Evolutionary conservation across 768 basidiomycete species (phyloP), one percentile per base, ranked within the genome.

Genomic region (Amanita phalloides): DNA sequence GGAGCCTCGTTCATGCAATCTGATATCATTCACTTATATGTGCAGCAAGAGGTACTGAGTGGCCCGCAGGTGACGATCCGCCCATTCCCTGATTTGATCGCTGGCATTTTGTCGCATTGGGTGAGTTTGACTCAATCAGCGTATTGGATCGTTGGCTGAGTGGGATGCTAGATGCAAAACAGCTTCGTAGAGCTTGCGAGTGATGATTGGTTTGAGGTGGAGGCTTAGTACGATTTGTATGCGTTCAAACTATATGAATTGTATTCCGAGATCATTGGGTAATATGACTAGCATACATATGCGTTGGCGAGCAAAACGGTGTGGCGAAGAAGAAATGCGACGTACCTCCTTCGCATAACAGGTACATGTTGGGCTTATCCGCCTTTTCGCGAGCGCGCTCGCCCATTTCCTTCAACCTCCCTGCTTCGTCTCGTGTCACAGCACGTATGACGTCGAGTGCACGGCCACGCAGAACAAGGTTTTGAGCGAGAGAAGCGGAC

Each of bases 291-390:
- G 11, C 36, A 37, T 2, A 47, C 20, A 4, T 20, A 13, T 14
- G 6, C 32, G 32, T 32, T 32, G 32, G 32, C 11, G 3, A 32
- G 32, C 32, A 7, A 30, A 32, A 32, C 9, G 0, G 38, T 1
- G 57, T 20, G 53, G 43, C 54, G 5, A 57, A 37, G 28, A 17
- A 8, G 23, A 46, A 48, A 36, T 47, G 33, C 6, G 26, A 68
- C 82, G 58, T 61, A 90, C 94, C 90, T 73, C 96, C 96, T 78
- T 99, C 96, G 10, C 90, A 81, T 58, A 99, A 76, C 54, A 99
- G 80, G 64, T 99, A 97, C 62, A 96, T 81, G 62, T 97, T 96
- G 21, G 94, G 79, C 64, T 95, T 94, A 67, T 99, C 96, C 0
- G 84, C 84, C 66, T 94, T 94, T 66, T 91, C 82, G 45, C 91